A percentile compares a stretch with the other conserved stretches of the same genome.
phyloP scores from a whole-genome alignment of 371 early-diverging fungal species.

The Chytridiales sp. region DNA sequence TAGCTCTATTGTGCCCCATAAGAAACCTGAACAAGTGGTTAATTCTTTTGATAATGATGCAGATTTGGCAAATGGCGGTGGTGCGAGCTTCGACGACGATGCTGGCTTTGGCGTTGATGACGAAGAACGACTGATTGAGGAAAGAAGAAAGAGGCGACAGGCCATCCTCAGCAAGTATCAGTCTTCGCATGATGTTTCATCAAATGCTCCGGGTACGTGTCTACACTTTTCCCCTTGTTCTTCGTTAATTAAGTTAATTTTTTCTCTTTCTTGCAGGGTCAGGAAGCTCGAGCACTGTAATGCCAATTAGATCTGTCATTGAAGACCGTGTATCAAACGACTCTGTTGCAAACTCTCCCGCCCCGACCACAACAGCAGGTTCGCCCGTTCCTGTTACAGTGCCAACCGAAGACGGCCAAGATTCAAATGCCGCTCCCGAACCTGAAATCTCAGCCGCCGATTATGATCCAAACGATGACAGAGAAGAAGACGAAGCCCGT shows the following conservation, averaged over 20 bases:
- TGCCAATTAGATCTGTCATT: conserved; percentile 3
- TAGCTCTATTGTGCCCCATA: too few relatives aligned
- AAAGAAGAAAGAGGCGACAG: conserved; percentile 68
- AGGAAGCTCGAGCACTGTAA: too few relatives aligned
- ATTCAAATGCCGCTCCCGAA: conserved; percentile 42
- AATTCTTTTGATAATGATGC: background rate
- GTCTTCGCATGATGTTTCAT: too few relatives aligned
- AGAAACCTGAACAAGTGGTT: too few relatives aligned
- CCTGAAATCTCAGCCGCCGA: conserved; percentile 66
- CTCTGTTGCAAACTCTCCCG: background rate
- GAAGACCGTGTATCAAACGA: background rate
- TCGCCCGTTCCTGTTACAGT: conserved; percentile 11
- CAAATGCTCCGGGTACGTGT: too few relatives aligned
- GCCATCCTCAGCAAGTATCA: conserved; percentile 65
- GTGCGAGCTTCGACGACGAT: conserved; percentile 37
- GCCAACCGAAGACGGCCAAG: conserved; percentile 20
- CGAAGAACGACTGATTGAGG: conserved; percentile 74
- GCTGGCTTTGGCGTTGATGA: too few relatives aligned
- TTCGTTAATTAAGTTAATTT: background rate
- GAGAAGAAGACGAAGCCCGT: conserved; percentile 36
- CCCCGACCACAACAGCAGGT: conserved; percentile 2
- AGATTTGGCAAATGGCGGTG: background rate
- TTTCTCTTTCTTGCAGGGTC: background rate
- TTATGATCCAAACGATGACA: conserved; percentile 64
- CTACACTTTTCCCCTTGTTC: too few relatives aligned